These are phyloP conservation scores for Piromyces finnis DNA, from an alignment of 192 early-diverging fungal species.

Conservation along the genomic window DNA sequence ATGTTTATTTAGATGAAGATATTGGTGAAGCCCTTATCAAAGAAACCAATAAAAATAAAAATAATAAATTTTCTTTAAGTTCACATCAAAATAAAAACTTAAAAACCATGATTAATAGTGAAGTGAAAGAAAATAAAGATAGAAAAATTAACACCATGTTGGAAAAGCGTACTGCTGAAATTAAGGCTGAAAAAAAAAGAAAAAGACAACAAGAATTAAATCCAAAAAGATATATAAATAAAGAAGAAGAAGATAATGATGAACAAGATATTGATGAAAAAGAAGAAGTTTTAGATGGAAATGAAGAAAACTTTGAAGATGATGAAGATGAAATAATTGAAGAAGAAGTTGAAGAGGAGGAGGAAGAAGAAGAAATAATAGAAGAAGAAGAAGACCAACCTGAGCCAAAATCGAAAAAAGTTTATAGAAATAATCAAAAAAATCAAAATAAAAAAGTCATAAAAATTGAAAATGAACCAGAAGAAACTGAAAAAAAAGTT, in stretches of 20 bases:
- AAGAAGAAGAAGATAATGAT: not conserved
- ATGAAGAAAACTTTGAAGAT: not conserved
- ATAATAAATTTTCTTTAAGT: not conserved
- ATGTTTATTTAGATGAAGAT: not conserved
- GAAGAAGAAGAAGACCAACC: not conserved
- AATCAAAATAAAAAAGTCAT: not conserved
- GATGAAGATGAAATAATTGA: not conserved
- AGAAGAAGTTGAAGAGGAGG: not conserved
- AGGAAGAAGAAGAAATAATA: not conserved
- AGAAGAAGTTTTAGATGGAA: not conserved
- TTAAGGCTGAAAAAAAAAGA: not conserved
- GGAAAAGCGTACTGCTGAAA: not conserved
- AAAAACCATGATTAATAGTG: not conserved
- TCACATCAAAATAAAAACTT: not conserved
- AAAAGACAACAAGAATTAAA: not conserved
- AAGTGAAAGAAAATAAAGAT: not conserved
- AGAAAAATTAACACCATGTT: not conserved
- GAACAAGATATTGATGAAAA: not conserved
- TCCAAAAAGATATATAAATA: not conserved
- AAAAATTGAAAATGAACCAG: not conserved
- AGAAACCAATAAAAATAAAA: not conserved
- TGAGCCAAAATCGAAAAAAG: no score
- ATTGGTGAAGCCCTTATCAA: not conserved
- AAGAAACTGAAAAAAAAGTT: not conserved
- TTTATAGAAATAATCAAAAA: not conserved